Conservation (phyloP, 1,139 yeast genomes). For the Zygoascus hellenicus region DNA sequence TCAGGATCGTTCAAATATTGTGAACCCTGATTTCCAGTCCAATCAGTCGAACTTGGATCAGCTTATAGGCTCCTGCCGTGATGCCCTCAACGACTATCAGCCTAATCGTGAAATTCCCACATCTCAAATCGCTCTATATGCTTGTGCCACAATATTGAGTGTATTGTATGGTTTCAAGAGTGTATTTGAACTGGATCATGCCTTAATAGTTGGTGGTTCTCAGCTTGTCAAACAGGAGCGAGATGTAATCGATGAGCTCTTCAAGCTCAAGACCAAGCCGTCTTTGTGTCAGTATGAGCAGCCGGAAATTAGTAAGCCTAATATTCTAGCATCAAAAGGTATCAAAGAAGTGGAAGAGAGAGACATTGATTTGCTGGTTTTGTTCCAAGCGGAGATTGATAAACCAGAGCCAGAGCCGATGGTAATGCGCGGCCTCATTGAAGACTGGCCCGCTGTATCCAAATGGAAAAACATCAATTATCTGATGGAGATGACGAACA, state of each 20-base stretch:
- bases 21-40: conserved; percentile 2
- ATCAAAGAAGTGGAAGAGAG: neutral
- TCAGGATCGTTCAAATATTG: neutral
- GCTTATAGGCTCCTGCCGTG: neutral
- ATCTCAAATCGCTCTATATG: conserved; percentile 11
- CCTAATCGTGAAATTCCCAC: conserved; percentile 10
- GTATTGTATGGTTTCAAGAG: conserved; percentile 7
- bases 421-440: conserved; percentile 15
- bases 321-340: neutral
- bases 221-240: conserved; percentile 10
- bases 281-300: neutral
- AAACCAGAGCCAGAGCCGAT: conserved; percentile 15
- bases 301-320: neutral
- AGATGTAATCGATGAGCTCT: conserved; percentile 8
- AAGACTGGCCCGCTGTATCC: conserved; percentile 24
- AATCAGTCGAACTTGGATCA: neutral
- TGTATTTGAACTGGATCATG: conserved; percentile 9
- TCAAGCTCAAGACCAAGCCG: neutral
- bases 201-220: conserved; percentile 14
- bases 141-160: conserved; percentile 8
- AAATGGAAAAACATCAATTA: conserved; percentile 21
- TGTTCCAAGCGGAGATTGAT: conserved; percentile 12
- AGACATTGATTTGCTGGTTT: conserved; percentile 10
- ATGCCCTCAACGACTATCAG: conserved; percentile 3
- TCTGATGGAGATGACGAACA: conserved; percentile 15